Conservation (phyloP, 768 basidiomycete species). For the Trametes cubensis region DNA sequence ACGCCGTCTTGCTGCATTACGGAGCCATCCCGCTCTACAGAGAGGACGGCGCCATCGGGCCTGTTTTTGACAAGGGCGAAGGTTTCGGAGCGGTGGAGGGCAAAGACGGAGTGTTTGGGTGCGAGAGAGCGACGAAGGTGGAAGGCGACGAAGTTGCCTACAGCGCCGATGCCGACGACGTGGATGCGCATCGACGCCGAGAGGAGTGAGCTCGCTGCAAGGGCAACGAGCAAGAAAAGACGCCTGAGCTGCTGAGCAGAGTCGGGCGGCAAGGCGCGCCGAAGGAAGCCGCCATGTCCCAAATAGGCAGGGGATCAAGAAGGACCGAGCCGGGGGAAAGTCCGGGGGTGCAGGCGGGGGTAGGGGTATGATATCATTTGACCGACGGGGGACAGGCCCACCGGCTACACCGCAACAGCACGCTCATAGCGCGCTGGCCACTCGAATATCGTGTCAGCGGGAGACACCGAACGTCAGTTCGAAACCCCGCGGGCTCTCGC, state of each 20-base stretch:
- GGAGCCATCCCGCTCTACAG: conserved; percentile 54
- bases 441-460: too few relatives aligned
- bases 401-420: too few relatives aligned
- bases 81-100: conserved; percentile 63
- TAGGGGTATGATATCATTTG: conserved; percentile 18
- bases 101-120: conserved; percentile 54
- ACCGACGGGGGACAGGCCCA: not conserved
- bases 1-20: conserved; percentile 48
- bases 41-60: conserved; percentile 41
- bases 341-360: not conserved
- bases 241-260: not conserved
- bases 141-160: conserved; percentile 81
- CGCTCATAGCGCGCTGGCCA: too few relatives aligned
- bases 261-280: conserved; percentile 15
- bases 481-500: too few relatives aligned
- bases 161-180: conserved; percentile 77
- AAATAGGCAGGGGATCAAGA: conserved; percentile 9
- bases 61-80: conserved; percentile 41
- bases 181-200: conserved; percentile 63
- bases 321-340: conserved; percentile 6
- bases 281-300: conserved; percentile 6
- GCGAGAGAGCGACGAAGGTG: conserved; percentile 70
- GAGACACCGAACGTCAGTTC: too few relatives aligned
- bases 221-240: conserved; percentile 1
- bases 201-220: conserved; percentile 14